Percentiles rank a stretch among this genome's conserved stretches.
phyloP scores from a whole-genome alignment of 805 yeast genomes.

The Teunomyces panamensis region DNA sequence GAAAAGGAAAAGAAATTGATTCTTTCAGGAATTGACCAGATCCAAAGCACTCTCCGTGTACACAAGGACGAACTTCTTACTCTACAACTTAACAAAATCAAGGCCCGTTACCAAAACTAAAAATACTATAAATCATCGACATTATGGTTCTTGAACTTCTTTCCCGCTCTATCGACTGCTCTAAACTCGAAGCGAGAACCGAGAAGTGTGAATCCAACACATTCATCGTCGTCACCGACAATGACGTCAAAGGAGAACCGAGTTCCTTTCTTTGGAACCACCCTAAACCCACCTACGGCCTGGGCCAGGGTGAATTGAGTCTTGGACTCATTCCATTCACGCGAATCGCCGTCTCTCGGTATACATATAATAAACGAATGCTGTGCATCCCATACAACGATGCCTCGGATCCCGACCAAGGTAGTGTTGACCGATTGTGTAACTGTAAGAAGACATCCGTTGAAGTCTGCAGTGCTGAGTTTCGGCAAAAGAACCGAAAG shows the following conservation, averaged over 20 bases:
- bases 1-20: conserved; percentile 2
- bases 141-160: conserved; percentile 79
- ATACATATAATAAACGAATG: conserved; percentile 64
- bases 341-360: conserved; percentile 32
- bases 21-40: conserved; percentile 9
- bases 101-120: background rate
- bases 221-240: conserved; percentile 30
- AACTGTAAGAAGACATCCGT: conserved; percentile 69
- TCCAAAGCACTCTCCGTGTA: conserved; percentile 12
- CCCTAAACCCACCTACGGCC: conserved; percentile 59
- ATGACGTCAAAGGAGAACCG: conserved; percentile 51
- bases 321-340: conserved; percentile 30
- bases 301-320: conserved; percentile 23
- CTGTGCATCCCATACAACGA: conserved; percentile 82
- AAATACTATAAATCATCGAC: conserved; percentile 50
- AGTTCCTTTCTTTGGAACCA: conserved; percentile 66
- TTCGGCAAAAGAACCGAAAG: conserved; percentile 44
- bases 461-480: conserved; percentile 74
- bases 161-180: conserved; percentile 75
- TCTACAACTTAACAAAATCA: conserved; percentile 16
- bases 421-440: conserved; percentile 53
- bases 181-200: conserved; percentile 79
- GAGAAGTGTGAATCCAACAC: conserved; percentile 58
- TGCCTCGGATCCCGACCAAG: conserved; percentile 63
- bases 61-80: conserved; percentile 20